Conservation (phyloP, 208 protist genomes). For the Leptomonas pyrrhocoris region DNA sequence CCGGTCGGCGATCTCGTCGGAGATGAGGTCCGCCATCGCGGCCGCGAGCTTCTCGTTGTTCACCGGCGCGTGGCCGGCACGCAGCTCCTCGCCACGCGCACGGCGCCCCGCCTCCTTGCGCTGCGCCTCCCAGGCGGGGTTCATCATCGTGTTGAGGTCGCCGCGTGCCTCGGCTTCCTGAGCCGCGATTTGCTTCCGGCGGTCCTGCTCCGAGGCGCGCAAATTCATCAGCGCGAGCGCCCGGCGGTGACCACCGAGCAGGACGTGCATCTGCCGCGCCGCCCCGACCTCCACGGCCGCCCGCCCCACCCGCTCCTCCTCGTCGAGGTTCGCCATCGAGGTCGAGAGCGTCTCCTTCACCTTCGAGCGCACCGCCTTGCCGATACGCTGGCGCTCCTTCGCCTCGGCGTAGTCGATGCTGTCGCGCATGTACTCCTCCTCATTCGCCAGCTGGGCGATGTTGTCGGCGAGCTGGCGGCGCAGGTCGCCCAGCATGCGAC, state of each 20-base stretch:
- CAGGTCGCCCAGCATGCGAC: constrained; percentile 38
- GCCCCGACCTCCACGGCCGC: constrained; percentile 66
- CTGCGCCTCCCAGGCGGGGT: constrained; percentile 36
- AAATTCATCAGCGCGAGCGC: constrained; percentile 45
- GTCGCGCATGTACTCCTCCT: constrained; percentile 57
- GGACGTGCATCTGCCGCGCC: constrained; percentile 62
- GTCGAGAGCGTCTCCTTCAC: constrained; percentile 15
- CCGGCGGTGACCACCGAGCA: constrained; percentile 56
- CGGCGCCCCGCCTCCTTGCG: constrained; percentile 25
- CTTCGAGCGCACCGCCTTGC: constrained; percentile 14
- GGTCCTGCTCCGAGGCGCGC: constrained; percentile 42
- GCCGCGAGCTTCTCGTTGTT: constrained; percentile 17
- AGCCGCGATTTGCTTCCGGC: constrained; percentile 44
- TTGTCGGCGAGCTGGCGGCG: constrained; percentile 41
- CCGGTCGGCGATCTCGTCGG: constrained; percentile 59
- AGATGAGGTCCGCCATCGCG: constrained; percentile 44
- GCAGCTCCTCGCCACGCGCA: constrained; percentile 28
- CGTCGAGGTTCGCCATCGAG: constrained; percentile 38
- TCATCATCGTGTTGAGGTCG: constrained; percentile 57
- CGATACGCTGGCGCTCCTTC: constrained; percentile 37
- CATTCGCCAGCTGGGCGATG: constrained; percentile 46
- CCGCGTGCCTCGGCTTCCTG: constrained; percentile 45
- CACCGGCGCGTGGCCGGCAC: constrained; percentile 3
- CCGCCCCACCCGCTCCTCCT: constrained; percentile 60
- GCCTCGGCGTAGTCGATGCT: constrained; percentile 54